Base-by-base conservation (phyloP, 225 moss, liverwort and hornwort genomes). In the Lunularia cruciata region DNA sequence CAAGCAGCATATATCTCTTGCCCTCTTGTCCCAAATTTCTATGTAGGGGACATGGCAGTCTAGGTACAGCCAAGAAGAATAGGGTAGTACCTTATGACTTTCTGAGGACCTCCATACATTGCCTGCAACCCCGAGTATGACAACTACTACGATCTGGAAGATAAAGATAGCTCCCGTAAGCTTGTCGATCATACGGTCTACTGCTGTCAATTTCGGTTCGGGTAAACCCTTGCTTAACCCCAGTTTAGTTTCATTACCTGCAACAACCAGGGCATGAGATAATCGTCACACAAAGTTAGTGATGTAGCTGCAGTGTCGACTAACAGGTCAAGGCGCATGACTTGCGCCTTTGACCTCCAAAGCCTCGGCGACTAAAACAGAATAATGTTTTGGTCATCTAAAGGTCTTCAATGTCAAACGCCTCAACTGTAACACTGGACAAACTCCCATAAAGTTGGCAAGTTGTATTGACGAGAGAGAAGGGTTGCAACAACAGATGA, bases 231-330 rank as follows among this genome's bases (percentile, higher is more conserved):
- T 91, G 81, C 98, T 93, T 86, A 98, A 86, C 22, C 89, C 91
- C 71, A 98, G 74, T 74, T 98, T 98, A 47, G 98, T 93, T 82
- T 98, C 98, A 57, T 98, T 98, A 39, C 98, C 98, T 94, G 83
- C 63, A 68, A 32, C 58, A 13, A 61, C 10, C 35, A 67, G 39
- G 27, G 35, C 36, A 56, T 19, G 37, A 26, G 25, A 67, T 25
- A 36, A 9, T 27, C 18, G 20, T 19, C 49, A 51, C n/a, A n/a
- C 2, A 35, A 38, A 39, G 14, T 11, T 11, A 22, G 39, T 43
- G 16, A 16, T 10, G 43, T 43, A 43, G 11, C 43, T 10, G 32
- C 11, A 40, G 37, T 61, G 23, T 14, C 23, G 25, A 61, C 25
- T 7, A 25, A n/a, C n/a, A n/a, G n/a, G n/a, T n/a, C n/a, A n/a